Conservation (phyloP, 2,329 filamentous ascomycete species). For the Paramyrothecium sp. region DNA sequence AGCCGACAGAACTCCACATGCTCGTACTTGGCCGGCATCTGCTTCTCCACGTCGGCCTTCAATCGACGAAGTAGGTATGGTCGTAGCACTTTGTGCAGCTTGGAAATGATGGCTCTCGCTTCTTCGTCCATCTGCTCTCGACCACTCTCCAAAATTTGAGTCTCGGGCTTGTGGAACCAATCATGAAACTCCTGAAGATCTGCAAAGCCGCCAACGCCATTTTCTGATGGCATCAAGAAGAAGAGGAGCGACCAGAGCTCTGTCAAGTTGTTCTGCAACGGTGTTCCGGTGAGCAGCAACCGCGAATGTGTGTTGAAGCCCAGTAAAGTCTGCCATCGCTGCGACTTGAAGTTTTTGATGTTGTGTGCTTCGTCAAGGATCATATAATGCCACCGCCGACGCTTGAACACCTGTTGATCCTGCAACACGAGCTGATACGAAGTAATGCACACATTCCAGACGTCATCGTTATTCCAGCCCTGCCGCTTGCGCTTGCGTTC, state of each 20-base stretch:
- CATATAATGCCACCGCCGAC: slow-evolving; percentile 95
- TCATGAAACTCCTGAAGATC: slow-evolving; percentile 95
- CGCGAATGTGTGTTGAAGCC: slow-evolving; percentile 89
- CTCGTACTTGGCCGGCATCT: slow-evolving; percentile 98
- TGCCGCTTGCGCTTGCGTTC: slow-evolving; percentile 88
- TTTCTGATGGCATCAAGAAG: slow-evolving; percentile 91
- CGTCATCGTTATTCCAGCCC: slow-evolving; percentile 89
- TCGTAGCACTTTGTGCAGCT: slow-evolving; percentile 89
- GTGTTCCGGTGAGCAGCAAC: slow-evolving; percentile 87
- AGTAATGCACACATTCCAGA: slow-evolving; percentile 97
- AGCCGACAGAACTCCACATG: slow-evolving; percentile 94
- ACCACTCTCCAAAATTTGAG: slow-evolving; percentile 93
- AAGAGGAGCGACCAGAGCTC: slow-evolving; percentile 97
- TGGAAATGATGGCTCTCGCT: slow-evolving; percentile 84
- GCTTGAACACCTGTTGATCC: slow-evolving; percentile 90
- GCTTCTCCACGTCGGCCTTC: slow-evolving; percentile 97
- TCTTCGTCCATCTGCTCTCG: slow-evolving; percentile 93
- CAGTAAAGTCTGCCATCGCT: slow-evolving; percentile 92
- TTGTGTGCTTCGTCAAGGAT: slow-evolving; percentile 98
- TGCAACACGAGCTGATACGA: slow-evolving; percentile 96
- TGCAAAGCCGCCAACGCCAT: slow-evolving; percentile 85
- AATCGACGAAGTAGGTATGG: slow-evolving; percentile 88
- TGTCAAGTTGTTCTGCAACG: slow-evolving; percentile 93
- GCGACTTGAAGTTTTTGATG: slow-evolving; percentile 99
- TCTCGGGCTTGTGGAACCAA: slow-evolving; percentile 93